Percentiles rank a stretch among this genome's conserved stretches.
These are phyloP conservation scores for Alternaria tenuissima DNA, from an alignment of 2,329 filamentous ascomycete genomes.

Conservation along the genomic window DNA sequence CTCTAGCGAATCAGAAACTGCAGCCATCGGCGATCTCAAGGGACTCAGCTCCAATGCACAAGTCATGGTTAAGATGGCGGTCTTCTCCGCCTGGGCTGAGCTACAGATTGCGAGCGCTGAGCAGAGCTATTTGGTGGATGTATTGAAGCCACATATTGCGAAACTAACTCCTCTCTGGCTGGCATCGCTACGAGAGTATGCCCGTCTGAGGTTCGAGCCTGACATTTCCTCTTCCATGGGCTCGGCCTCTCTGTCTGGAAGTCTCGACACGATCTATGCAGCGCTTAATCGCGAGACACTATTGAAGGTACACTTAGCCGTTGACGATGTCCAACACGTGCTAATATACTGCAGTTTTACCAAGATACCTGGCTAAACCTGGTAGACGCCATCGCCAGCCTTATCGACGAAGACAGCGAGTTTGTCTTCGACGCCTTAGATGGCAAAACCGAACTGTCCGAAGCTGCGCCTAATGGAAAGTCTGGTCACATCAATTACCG, in stretches of 20 bases:
- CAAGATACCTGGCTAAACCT: conserved; percentile 97
- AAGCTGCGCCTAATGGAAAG: conserved; percentile 59
- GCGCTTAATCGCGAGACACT: conserved; percentile 93
- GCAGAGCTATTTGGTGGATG: conserved; percentile 86
- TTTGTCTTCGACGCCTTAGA: conserved; percentile 98
- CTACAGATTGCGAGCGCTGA: conserved; percentile 94
- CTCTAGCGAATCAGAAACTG: conserved; percentile 79
- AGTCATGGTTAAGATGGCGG: conserved; percentile 97
- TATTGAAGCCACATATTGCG: conserved; percentile 88
- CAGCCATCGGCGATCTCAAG: conserved; percentile 90
- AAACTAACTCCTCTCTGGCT: conserved; percentile 93
- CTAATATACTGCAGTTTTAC: conserved; percentile 70
- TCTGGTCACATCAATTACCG: conserved; percentile 90
- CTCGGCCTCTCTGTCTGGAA: conserved; percentile 80
- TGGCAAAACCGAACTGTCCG: conserved; percentile 68
- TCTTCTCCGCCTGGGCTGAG: conserved; percentile 97
- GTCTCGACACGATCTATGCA: conserved; percentile 92
- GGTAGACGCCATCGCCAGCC: conserved; percentile 94
- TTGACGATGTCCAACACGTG: neutral
- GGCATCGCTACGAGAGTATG: conserved; percentile 91
- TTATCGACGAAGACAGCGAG: conserved; percentile 97
- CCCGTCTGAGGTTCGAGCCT: conserved; percentile 90
- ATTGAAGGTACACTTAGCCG: conserved; percentile 64
- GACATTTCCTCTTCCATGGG: conserved; percentile 93
- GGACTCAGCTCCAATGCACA: conserved; percentile 94